Base-by-base conservation (phyloP, 345 rosid species). In the Acer yangbiense region DNA sequence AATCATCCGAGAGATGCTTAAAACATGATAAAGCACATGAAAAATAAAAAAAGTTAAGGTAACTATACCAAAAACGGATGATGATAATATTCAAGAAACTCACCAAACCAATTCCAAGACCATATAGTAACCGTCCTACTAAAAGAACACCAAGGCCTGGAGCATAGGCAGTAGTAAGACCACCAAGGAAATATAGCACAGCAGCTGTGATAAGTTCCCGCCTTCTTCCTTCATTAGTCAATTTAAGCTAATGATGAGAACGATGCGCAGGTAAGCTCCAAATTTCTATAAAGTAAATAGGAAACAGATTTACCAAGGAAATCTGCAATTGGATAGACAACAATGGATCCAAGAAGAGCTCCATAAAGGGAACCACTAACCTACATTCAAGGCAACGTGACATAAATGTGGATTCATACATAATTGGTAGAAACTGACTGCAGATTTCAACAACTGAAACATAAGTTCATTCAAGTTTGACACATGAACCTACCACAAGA, bases 291-390 rank as follows among this genome's bases (percentile, higher is more conserved):
- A 75, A 50, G 44, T 65, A 46, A 68, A 41, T 3, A 72, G 65
- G 74, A 1, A 76, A 82, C 68, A 48, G 73, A 83, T 57, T 82
- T 88, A 88, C 99, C 99, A 25, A 93, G 93, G 83, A 93, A 93
- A 83, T 95, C 99, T 43, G 98, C 88, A 83, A 91, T 81, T 27
- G 97, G 96, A 81, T 92, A 95, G 79, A 86, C 97, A 67, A 92
- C 89, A 79, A 90, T 76, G 72, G 98, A 95, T 63, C 99, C 96
- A 78, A 92, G 81, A 82, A 95, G 97, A 54, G 99, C 98, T 80
- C 99, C 99, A 80, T 95, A 95, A 20, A 95, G 94, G 52, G 99
- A 93, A 71, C 98, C 97, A 69, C 99, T 95, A 72, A 95, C 99
- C 98, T 95, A 86, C 79, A 88, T 55, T 23, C 65, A 75, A 70